Percentiles rank a stretch among this genome's conserved stretches.
These are phyloP conservation scores for Penicillium sp. DNA, from an alignment of 2,329 filamentous ascomycete genomes.

Conservation along the genomic window DNA sequence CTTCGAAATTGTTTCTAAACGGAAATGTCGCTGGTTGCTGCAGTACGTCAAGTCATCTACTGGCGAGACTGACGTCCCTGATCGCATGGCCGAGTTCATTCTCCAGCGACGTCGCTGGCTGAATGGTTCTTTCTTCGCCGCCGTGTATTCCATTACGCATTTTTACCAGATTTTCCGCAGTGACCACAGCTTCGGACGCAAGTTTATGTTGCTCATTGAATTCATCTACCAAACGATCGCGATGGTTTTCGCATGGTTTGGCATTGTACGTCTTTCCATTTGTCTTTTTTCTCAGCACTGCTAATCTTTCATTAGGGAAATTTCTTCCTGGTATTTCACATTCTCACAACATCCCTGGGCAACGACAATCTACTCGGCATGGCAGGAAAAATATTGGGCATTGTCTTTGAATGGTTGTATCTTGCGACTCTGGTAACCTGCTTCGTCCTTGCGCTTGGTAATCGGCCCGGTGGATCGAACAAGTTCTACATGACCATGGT, in stretches of 20 bases:
- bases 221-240: slow-evolving; percentile 90
- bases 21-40: slow-evolving; percentile 94
- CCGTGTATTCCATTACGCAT: slow-evolving; percentile 88
- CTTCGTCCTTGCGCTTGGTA: slow-evolving; percentile 90
- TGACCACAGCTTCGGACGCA: slow-evolving; percentile 79
- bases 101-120: slow-evolving; percentile 94
- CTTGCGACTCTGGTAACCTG: slow-evolving; percentile 86
- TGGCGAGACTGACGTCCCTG: slow-evolving; percentile 94
- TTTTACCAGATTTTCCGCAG: slow-evolving; percentile 95
- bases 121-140: slow-evolving; percentile 97
- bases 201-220: slow-evolving; percentile 84
- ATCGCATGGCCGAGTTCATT: slow-evolving; percentile 89
- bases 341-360: slow-evolving; percentile 81
- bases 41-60: slow-evolving; percentile 98
- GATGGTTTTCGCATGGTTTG: slow-evolving; percentile 99
- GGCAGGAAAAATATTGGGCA: slow-evolving; percentile 71
- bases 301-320: slow-evolving; percentile 52
- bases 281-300: too few relatives aligned
- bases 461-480: slow-evolving; percentile 88
- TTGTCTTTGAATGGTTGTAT: slow-evolving; percentile 95
- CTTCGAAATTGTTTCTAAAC: slow-evolving; percentile 85
- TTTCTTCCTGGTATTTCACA: slow-evolving; percentile 98
- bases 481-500: slow-evolving; percentile 95
- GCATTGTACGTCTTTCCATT: slow-evolving; percentile 47
- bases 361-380: slow-evolving; percentile 63